Conservation (phyloP, 208 protist genomes). For the Porcisia hertigi region DNA sequence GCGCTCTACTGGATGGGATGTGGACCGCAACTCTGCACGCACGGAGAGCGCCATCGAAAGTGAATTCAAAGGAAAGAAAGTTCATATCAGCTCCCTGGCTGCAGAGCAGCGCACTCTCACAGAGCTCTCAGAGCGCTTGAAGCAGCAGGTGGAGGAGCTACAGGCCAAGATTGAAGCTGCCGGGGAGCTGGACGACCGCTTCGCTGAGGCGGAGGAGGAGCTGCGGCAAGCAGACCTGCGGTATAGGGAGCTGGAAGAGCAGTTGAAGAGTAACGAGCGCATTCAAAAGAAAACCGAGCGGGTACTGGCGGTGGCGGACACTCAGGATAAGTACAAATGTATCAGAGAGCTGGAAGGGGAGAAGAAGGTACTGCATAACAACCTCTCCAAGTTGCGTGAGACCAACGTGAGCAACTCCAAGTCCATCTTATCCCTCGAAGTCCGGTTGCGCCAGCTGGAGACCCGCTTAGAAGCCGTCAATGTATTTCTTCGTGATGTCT, state of each 20-base stretch:
- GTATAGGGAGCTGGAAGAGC: constrained; percentile 42
- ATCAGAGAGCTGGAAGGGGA: constrained; percentile 74
- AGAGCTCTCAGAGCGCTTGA: constrained; percentile 49
- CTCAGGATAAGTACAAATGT: constrained; percentile 63
- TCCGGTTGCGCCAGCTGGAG: constrained; percentile 75
- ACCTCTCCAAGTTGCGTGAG: constrained; percentile 72
- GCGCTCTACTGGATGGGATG: constrained; percentile 59
- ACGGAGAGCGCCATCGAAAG: constrained; percentile 36
- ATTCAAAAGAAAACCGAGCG: constrained; percentile 86
- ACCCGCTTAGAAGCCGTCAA: constrained; percentile 72
- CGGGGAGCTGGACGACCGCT: constrained; percentile 43
- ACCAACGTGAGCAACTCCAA: constrained; percentile 69
- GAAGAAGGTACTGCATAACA: constrained; percentile 74
- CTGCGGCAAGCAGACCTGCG: constrained; percentile 41
- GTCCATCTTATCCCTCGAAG: constrained; percentile 78
- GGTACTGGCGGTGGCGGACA: constrained; percentile 38
- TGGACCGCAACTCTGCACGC: constrained; percentile 23
- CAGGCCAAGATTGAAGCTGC: constrained; percentile 43
- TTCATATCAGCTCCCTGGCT: constrained; percentile 34
- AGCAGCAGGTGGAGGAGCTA: constrained; percentile 50
- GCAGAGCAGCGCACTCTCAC: constrained; percentile 30
- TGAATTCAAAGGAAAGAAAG: constrained; percentile 49
- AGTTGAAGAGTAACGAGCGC: constrained; percentile 72
- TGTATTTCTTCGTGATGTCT: constrained; percentile 77
- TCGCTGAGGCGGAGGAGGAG: constrained; percentile 53